These are phyloP conservation scores for Colletotrichum cuscutae DNA, from an alignment of 2,329 filamentous ascomycete species.

Conservation along the genomic window DNA sequence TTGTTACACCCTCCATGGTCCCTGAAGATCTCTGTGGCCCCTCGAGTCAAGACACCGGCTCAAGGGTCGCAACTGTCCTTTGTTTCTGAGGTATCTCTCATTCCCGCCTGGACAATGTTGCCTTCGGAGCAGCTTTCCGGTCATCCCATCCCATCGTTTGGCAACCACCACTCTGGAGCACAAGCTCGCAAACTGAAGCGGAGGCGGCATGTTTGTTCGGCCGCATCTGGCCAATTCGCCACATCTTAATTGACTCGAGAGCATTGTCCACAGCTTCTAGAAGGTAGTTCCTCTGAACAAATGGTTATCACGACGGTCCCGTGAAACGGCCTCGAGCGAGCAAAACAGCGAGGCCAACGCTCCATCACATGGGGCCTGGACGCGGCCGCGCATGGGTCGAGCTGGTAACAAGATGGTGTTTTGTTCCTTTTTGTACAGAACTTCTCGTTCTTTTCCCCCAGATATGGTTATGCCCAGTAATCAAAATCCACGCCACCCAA, in stretches of 20 bases:
- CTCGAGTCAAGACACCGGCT: slow-evolving; percentile 19
- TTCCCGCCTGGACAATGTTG: not conserved
- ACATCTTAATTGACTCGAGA: slow-evolving; percentile 12
- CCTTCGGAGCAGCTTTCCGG: slow-evolving; percentile 2
- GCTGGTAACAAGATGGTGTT: slow-evolving; percentile 1
- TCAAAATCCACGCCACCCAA: slow-evolving; percentile 7
- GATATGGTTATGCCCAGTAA: not conserved
- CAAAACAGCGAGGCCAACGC: not conserved
- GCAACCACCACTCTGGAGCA: not conserved
- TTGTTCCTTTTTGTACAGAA: not conserved
- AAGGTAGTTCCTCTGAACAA: slow-evolving; percentile 23
- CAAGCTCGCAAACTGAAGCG: not conserved
- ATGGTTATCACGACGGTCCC: not conserved
- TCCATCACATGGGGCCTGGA: not conserved
- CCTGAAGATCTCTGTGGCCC: not conserved
- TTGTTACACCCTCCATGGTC: not conserved
- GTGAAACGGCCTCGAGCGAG: slow-evolving; percentile 18
- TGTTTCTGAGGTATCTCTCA: not conserved
- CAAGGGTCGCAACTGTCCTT: not conserved
- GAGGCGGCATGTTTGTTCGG: not conserved
- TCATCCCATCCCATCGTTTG: slow-evolving; percentile 1
- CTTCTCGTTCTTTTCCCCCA: not conserved
- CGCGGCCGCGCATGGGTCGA: not conserved
- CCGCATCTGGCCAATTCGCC: not conserved
- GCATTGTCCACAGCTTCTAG: slow-evolving; percentile 21